Evolutionary conservation across 2,329 filamentous ascomycete genomes (phyloP).

Genomic region (Pestalotiopsis sp.): DNA sequence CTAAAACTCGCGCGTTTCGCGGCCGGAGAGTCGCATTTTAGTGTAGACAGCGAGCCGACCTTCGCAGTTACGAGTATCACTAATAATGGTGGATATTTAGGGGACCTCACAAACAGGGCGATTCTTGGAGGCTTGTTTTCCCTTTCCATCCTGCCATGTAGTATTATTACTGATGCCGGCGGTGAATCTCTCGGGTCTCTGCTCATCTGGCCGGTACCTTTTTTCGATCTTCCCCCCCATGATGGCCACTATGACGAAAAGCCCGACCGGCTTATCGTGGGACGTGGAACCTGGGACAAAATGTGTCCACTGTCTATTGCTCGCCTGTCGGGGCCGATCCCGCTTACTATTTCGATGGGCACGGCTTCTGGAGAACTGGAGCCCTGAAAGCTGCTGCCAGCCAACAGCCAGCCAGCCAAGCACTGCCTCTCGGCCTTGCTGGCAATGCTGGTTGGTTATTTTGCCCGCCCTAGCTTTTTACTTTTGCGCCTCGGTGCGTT

Average conservation of each 20-base stretch:
- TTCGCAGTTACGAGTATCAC: not conserved
- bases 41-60: not conserved
- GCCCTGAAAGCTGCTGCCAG: too few relatives aligned
- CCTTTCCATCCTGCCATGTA: not conserved
- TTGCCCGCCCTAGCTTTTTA: not conserved
- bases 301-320: not conserved
- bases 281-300: not conserved
- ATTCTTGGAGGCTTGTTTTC: not conserved
- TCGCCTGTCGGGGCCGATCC: not conserved
- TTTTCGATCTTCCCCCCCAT: not conserved
- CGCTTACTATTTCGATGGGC: not conserved
- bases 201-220: not conserved
- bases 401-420: too few relatives aligned
- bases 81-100: not conserved
- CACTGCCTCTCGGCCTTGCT: too few relatives aligned
- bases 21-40: not conserved
- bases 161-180: not conserved
- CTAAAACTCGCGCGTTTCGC: conserved; percentile 1
- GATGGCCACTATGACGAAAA: conserved; percentile 5
- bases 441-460: not conserved
- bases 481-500: not conserved
- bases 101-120: not conserved
- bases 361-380: too few relatives aligned
- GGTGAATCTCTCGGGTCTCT: not conserved
- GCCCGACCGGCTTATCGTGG: not conserved